phyloP scores from a whole-genome alignment of 208 protist genomes.

The Leishmania tropica region DNA sequence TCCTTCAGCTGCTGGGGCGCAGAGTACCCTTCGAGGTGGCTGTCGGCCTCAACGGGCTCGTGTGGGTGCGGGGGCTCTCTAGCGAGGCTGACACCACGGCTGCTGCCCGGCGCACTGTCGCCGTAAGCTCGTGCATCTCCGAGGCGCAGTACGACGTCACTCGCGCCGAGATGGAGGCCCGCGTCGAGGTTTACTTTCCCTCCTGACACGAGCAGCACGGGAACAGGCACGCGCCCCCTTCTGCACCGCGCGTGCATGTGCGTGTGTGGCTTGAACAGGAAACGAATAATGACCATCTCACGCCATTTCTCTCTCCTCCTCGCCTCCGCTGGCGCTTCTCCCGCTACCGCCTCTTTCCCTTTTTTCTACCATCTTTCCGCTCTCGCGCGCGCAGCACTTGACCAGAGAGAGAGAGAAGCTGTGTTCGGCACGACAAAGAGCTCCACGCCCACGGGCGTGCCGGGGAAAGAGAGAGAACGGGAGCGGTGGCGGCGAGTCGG shows the following conservation, averaged over 20 bases:
- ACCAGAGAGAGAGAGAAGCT: background rate
- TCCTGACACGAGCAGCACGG: background rate
- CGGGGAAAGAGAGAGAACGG: background rate
- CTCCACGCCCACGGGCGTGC: background rate
- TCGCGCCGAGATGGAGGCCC: constrained; percentile 67
- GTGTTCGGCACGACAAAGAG: background rate
- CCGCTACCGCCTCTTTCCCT: background rate
- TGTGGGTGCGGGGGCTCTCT: constrained; percentile 77
- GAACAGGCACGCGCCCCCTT: background rate
- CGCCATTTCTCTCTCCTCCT: background rate
- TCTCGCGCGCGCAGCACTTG: background rate
- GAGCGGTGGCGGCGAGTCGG: background rate
- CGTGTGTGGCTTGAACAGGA: background rate
- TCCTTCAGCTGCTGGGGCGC: constrained; percentile 62
- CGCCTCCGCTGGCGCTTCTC: background rate
- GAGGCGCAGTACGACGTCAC: constrained; percentile 78
- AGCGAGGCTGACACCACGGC: constrained; percentile 50
- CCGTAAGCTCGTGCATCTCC: constrained; percentile 69
- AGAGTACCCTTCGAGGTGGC: constrained; percentile 77
- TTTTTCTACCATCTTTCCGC: background rate
- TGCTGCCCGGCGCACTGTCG: constrained; percentile 63
- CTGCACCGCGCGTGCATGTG: background rate
- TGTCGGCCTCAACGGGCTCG: constrained; percentile 78
- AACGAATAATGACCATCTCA: background rate
- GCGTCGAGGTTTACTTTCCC: constrained; percentile 72